Evolutionary conservation across 768 basidiomycete species (phyloP).

Genomic region (Podaxis mareebaensis): DNA sequence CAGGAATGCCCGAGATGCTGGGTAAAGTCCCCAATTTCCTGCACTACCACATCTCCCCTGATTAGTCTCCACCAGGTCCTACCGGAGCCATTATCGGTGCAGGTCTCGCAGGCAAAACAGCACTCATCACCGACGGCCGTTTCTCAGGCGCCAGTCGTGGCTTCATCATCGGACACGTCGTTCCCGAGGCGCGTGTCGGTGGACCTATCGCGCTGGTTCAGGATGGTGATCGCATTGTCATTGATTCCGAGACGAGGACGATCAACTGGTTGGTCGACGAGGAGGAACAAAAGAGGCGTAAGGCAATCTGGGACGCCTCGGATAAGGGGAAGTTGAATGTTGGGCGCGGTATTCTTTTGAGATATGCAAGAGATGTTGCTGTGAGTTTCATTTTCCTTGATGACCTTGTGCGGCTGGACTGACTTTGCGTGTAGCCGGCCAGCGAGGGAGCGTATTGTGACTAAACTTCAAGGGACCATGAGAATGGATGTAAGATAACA

Average conservation of each 20-base stretch:
- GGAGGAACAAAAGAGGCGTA: constrained; percentile 60
- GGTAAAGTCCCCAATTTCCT: constrained; percentile 25
- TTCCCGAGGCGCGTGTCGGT: constrained; percentile 69
- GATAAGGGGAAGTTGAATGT: constrained; percentile 65
- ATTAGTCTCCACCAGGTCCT: constrained; percentile 46
- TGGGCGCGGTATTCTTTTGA: constrained; percentile 70
- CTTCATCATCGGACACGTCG: constrained; percentile 58
- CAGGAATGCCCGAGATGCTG: constrained; percentile 84
- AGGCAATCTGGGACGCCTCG: constrained; percentile 67
- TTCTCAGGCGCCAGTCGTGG: constrained; percentile 79
- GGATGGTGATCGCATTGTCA: constrained; percentile 78
- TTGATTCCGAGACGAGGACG: constrained; percentile 63
- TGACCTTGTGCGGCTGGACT: not conserved
- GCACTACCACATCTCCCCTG: not conserved
- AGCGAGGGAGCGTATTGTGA: constrained; percentile 83
- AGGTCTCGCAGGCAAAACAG: constrained; percentile 74
- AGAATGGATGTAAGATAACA: not conserved
- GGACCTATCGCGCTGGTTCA: constrained; percentile 87
- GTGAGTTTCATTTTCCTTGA: constrained; percentile 48
- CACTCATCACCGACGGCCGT: constrained; percentile 85
- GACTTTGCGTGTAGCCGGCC: constrained; percentile 57
- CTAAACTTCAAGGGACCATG: constrained; percentile 32
- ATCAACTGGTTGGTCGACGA: constrained; percentile 78
- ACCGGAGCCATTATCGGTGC: constrained; percentile 86
- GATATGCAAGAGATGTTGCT: constrained; percentile 85